Evolutionary conservation across 805 yeast genomes (phyloP), one percentile per base, ranked within the genome.

Genomic region (Lipomyces anomalus): DNA sequence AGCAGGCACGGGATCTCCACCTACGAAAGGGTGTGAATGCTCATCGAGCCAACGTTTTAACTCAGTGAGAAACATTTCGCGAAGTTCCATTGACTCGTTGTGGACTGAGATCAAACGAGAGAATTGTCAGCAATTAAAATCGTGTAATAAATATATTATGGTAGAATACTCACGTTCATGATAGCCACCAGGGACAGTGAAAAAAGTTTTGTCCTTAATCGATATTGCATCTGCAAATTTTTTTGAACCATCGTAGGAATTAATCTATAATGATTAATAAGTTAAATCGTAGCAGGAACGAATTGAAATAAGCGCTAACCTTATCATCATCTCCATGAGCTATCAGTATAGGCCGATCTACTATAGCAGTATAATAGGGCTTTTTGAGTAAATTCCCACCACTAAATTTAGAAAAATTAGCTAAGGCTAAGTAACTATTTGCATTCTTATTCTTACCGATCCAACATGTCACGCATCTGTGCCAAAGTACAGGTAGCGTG

Each of bases 311-410:
- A 26, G 22, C 32, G 21, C 35, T 41, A 13, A 61, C 48, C 37
- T 32, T 40, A 42, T 61, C 65, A 4, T 26, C 57, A 21, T 52
- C 46, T 22, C 70, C 71, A 37, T 61, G 67, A 33, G 50, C 34
- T 6, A 66, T 41, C 22, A 65, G 53, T 13, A 66, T 48, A n/a
- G 71, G 70, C 21, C 59, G 54, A 38, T 66, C 61, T 11, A 60
- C 58, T 24, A 58, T 57, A 41, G 57, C 50, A n/a, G 43, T 38
- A 30, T 57, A 57, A 46, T 57, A 61, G 3, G 40, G 41, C 4
- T 63, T 59, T 28, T 61, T 58, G 22, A 56, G 49, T 32, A 67
- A 58, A 3, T 61, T 49, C 43, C 45, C 48, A 6, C 69, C 70
- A 3, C 71, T 43, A 30, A 17, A 11, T 18, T 16, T 38, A 11